Evolutionary conservation across 805 yeast genomes (phyloP).

Genomic region (Saccharomycopsis fodiens): DNA sequence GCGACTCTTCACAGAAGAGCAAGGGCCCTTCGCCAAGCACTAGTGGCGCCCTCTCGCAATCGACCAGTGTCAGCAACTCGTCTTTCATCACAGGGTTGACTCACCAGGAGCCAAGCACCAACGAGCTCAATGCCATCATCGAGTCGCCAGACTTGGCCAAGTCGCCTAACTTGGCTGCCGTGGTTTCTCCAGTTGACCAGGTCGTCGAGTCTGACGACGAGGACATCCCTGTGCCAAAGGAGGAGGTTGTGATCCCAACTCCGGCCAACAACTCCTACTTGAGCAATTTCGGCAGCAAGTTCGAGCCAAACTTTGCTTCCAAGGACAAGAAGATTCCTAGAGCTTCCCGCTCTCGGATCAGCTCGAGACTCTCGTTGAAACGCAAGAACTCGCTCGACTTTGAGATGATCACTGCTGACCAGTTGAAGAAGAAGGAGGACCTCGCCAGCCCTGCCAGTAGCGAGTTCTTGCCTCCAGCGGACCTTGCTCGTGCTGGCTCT

Average conservation of each 20-base stretch:
- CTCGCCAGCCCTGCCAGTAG: not conserved
- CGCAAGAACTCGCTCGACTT: constrained; percentile 11
- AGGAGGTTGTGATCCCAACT: constrained; percentile 1
- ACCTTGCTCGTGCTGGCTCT: not conserved
- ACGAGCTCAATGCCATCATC: constrained; percentile 3
- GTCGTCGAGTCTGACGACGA: constrained; percentile 15
- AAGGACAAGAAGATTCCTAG: constrained; percentile 7
- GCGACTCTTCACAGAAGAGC: not conserved
- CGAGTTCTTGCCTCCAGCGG: not conserved
- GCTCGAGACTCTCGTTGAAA: constrained; percentile 9
- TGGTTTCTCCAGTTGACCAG: not conserved
- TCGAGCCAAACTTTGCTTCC: constrained; percentile 13
- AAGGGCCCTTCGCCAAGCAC: not conserved
- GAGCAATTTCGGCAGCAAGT: constrained; percentile 15
- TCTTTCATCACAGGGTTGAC: constrained; percentile 14
- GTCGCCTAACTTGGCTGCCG: not conserved
- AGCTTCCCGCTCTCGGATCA: not conserved
- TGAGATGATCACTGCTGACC: constrained; percentile 13
- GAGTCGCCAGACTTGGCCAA: not conserved
- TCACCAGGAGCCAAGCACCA: constrained; percentile 8
- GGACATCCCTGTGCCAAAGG: constrained; percentile 20
- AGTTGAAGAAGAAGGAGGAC: not conserved
- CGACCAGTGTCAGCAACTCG: constrained; percentile 3
- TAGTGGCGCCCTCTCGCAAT: not conserved
- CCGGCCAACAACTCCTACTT: constrained; percentile 1